These are phyloP conservation scores for Ormosia emarginata DNA, from an alignment of 306 rosid genomes.

Conservation along the genomic window DNA sequence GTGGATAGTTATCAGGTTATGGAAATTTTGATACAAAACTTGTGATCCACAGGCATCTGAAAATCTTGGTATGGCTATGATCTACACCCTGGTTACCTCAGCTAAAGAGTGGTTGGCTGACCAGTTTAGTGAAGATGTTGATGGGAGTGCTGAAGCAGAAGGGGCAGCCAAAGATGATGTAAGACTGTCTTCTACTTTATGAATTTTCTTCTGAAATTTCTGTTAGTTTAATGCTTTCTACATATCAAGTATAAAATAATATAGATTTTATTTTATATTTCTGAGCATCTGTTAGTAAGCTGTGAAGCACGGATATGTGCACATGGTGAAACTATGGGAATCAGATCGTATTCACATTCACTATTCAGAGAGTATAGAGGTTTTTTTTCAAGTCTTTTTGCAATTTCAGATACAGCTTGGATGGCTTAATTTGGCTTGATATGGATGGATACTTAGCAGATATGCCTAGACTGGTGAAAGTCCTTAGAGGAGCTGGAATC, in stretches of 20 bases:
- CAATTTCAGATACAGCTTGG: not conserved
- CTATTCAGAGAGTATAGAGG: not conserved
- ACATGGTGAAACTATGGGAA: slow-evolving; percentile 1
- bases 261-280: not conserved
- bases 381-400: not conserved
- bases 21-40: slow-evolving; percentile 24
- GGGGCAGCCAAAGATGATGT: slow-evolving; percentile 91
- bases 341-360: not conserved
- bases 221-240: slow-evolving; percentile 1
- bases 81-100: slow-evolving; percentile 90
- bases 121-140: slow-evolving; percentile 57
- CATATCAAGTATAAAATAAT: not conserved
- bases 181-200: slow-evolving; percentile 25
- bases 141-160: slow-evolving; percentile 63
- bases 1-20: slow-evolving; percentile 15
- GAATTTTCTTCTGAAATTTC: not conserved
- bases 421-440: not conserved
- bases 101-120: slow-evolving; percentile 95
- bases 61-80: slow-evolving; percentile 99
- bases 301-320: not conserved
- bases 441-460: not conserved
- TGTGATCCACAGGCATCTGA: slow-evolving; percentile 79
- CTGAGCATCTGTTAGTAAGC: not conserved
- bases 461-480: not conserved
- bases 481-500: not conserved